Evolutionary conservation across 2,329 filamentous ascomycete genomes (phyloP).

Genomic region (Aspergillus thermomutatus): DNA sequence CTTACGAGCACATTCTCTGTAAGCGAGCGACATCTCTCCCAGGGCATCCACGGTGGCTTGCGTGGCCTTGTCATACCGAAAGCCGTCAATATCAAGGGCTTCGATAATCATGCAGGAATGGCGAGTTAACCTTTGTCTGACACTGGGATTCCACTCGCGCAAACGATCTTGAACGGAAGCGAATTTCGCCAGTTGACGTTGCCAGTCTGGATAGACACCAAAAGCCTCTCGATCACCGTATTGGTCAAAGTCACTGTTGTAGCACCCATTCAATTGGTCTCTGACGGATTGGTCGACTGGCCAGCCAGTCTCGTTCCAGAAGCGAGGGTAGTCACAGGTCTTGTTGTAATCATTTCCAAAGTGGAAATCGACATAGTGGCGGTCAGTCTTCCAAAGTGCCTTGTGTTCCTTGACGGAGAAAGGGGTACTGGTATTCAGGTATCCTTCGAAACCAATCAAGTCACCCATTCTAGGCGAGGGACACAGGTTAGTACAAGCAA

Average conservation of each 20-base stretch:
- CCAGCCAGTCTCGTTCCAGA: slow-evolving; percentile 59
- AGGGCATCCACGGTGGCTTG: slow-evolving; percentile 62
- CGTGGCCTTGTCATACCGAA: slow-evolving; percentile 64
- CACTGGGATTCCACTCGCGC: slow-evolving; percentile 60
- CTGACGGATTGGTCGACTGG: slow-evolving; percentile 48
- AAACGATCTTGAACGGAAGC: slow-evolving; percentile 65
- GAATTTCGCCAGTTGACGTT: slow-evolving; percentile 64
- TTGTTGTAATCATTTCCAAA: slow-evolving; percentile 53
- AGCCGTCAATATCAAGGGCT: slow-evolving; percentile 64
- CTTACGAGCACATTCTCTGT: slow-evolving; percentile 55
- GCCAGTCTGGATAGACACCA: slow-evolving; percentile 61
- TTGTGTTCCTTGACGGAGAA: slow-evolving; percentile 56
- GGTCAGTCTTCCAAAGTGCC: slow-evolving; percentile 54
- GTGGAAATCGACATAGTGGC: slow-evolving; percentile 58
- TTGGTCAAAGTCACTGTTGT: slow-evolving; percentile 63
- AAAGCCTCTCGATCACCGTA: slow-evolving; percentile 64
- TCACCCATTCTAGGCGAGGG: slow-evolving; percentile 48
- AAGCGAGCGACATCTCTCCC: slow-evolving; percentile 55
- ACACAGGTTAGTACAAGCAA: neutral
- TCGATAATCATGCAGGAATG: slow-evolving; percentile 63
- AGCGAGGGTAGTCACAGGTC: slow-evolving; percentile 57
- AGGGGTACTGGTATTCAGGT: slow-evolving; percentile 56
- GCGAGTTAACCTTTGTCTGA: slow-evolving; percentile 55
- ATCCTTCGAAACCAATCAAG: slow-evolving; percentile 60
- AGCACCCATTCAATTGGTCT: slow-evolving; percentile 52